phyloP scores from a whole-genome alignment of 2,329 filamentous ascomycete species.

The Aplosporella prunicola region DNA sequence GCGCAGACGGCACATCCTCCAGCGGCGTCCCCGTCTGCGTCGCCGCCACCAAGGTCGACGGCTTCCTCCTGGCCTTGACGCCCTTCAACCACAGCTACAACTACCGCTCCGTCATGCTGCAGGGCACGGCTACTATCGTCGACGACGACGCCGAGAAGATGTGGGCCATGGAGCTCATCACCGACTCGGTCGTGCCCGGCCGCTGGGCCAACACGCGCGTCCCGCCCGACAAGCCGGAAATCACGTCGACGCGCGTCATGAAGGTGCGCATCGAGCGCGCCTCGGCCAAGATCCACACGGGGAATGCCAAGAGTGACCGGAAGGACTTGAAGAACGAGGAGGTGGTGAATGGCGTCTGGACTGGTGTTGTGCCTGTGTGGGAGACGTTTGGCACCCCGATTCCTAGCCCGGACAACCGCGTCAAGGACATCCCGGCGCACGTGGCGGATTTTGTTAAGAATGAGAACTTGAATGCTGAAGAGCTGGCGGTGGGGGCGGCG shows the following conservation, averaged over 20 bases:
- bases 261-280: constrained; percentile 59
- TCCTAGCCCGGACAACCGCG: constrained; percentile 48
- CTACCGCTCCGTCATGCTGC: constrained; percentile 71
- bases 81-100: constrained; percentile 78
- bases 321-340: constrained; percentile 44
- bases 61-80: constrained; percentile 68
- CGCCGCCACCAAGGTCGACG: constrained; percentile 66
- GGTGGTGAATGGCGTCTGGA: constrained; percentile 45
- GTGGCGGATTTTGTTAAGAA: constrained; percentile 45
- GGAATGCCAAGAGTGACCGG: constrained; percentile 52
- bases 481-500: constrained; percentile 18
- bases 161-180: constrained; percentile 71
- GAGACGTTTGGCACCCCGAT: constrained; percentile 55
- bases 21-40: constrained; percentile 61
- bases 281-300: constrained; percentile 64
- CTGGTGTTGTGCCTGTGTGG: constrained; percentile 56
- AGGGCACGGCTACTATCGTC: constrained; percentile 63
- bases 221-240: constrained; percentile 63
- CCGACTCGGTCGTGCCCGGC: constrained; percentile 58
- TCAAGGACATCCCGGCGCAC: constrained; percentile 52
- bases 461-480: constrained; percentile 31
- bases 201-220: constrained; percentile 61
- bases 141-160: constrained; percentile 59
- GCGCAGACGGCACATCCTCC: constrained; percentile 27
- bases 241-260: constrained; percentile 65